Percentiles rank a stretch among this genome's conserved stretches.
These are phyloP conservation scores for Obba rivulosa DNA, from an alignment of 768 basidiomycete species.

Conservation along the genomic window DNA sequence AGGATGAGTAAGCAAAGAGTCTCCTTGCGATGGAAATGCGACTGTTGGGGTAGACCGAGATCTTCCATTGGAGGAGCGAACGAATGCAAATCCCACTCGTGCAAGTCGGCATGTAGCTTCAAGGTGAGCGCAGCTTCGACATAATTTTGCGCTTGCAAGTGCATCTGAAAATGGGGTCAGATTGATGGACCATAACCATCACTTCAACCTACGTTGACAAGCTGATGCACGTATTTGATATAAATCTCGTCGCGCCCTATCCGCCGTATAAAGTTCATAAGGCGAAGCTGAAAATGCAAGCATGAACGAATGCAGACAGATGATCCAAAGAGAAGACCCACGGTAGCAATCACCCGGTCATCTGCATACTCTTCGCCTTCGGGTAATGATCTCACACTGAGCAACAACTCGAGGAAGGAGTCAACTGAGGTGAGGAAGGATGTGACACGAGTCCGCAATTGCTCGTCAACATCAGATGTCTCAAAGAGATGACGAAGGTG, in stretches of 20 bases:
- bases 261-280: conserved; percentile 91
- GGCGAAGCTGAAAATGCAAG: conserved; percentile 49
- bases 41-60: conserved; percentile 85
- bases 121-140: conserved; percentile 92
- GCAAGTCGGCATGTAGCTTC: conserved; percentile 89
- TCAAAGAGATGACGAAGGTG: conserved; percentile 91
- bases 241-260: conserved; percentile 93
- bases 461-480: conserved; percentile 72
- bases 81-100: conserved; percentile 81
- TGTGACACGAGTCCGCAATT: conserved; percentile 71
- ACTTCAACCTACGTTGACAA: conserved; percentile 65
- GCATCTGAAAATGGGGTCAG: conserved; percentile 48
- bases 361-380: conserved; percentile 93
- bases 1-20: conserved; percentile 86
- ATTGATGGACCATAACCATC: background rate
- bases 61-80: conserved; percentile 88
- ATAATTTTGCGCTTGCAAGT: conserved; percentile 83
- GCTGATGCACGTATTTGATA: conserved; percentile 93
- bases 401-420: conserved; percentile 84
- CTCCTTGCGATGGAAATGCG: conserved; percentile 91
- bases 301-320: background rate
- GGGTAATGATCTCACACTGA: conserved; percentile 83
- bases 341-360: conserved; percentile 90
- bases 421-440: conserved; percentile 87
- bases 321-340: conserved; percentile 22